Evolutionary conservation across 768 basidiomycete species (phyloP).

Genomic region (Mycena rebaudengoi): DNA sequence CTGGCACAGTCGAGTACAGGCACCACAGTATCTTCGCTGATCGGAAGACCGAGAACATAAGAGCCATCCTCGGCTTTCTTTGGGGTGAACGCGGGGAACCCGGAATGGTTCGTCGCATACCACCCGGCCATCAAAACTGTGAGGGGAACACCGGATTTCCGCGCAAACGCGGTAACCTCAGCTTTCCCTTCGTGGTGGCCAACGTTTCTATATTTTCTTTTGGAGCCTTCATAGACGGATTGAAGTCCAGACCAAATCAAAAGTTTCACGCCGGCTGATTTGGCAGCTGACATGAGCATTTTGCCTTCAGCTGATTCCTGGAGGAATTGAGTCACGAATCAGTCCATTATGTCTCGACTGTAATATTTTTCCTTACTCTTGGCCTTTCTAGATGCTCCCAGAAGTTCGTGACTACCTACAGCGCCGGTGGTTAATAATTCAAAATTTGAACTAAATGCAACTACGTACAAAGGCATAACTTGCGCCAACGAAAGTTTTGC

Average conservation of each 20-base stretch:
- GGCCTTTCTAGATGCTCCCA: conserved; percentile 3
- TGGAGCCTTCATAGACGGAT: not conserved
- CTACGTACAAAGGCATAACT: conserved; percentile 8
- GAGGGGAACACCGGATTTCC: conserved; percentile 4
- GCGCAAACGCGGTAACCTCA: not conserved
- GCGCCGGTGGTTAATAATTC: not conserved
- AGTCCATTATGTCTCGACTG: not conserved
- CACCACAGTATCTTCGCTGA: not conserved
- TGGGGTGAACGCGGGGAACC: not conserved
- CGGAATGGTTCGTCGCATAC: not conserved
- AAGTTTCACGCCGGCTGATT: not conserved
- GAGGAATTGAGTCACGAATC: not conserved
- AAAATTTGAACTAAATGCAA: not conserved
- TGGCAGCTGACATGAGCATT: conserved; percentile 13
- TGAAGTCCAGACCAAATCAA: conserved; percentile 8
- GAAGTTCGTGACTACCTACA: conserved; percentile 16
- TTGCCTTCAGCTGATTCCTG: conserved; percentile 13
- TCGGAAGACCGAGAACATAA: not conserved
- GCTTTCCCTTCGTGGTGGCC: conserved; percentile 7
- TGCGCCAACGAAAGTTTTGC: not conserved
- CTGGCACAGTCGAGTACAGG: conserved; percentile 5
- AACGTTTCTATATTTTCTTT: not conserved
- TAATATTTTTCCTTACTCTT: not conserved
- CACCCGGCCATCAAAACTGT: not conserved
- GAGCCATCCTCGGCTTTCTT: not conserved